These are phyloP conservation scores for Geosmithia flava DNA, from an alignment of 2,329 filamentous ascomycete species.

Conservation along the genomic window DNA sequence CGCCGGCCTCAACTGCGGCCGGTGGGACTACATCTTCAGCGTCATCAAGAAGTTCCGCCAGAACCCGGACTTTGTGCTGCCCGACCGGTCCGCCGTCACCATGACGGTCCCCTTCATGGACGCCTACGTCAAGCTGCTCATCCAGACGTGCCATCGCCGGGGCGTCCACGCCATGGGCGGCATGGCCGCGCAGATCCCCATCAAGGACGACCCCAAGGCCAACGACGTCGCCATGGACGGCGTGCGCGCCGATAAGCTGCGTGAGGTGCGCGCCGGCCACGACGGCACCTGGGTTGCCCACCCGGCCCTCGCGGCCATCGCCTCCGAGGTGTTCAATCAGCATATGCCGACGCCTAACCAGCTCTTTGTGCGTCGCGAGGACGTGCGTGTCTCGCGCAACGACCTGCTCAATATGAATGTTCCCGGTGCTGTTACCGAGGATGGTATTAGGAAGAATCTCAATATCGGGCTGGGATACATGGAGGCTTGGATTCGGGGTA, in stretches of 20 bases:
- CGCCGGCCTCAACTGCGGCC: slow-evolving; percentile 79
- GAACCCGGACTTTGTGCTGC: slow-evolving; percentile 73
- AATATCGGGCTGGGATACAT: slow-evolving; percentile 84
- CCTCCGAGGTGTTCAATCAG: slow-evolving; percentile 79
- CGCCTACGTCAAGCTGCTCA: slow-evolving; percentile 72
- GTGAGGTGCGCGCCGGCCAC: slow-evolving; percentile 77
- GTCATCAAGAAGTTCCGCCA: slow-evolving; percentile 93
- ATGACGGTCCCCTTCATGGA: slow-evolving; percentile 94
- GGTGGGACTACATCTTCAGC: slow-evolving; percentile 94
- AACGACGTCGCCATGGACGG: slow-evolving; percentile 80
- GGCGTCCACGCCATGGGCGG: slow-evolving; percentile 87
- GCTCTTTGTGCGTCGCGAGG: slow-evolving; percentile 65
- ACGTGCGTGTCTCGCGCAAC: slow-evolving; percentile 64
- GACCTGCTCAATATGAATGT: slow-evolving; percentile 89
- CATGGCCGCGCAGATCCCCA: slow-evolving; percentile 88
- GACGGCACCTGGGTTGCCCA: slow-evolving; percentile 87
- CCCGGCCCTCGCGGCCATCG: slow-evolving; percentile 70
- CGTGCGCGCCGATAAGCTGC: slow-evolving; percentile 77
- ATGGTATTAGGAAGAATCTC: slow-evolving; percentile 81
- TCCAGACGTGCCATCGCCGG: slow-evolving; percentile 82
- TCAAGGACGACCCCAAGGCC: slow-evolving; percentile 73
- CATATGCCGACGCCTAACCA: slow-evolving; percentile 92
- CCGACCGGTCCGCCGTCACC: slow-evolving; percentile 69
- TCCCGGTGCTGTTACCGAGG: slow-evolving; percentile 72
- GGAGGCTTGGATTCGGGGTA: slow-evolving; percentile 81